phyloP scores from a whole-genome alignment of 495 filamentous ascomycete genomes.

The Penicillium daleae region DNA sequence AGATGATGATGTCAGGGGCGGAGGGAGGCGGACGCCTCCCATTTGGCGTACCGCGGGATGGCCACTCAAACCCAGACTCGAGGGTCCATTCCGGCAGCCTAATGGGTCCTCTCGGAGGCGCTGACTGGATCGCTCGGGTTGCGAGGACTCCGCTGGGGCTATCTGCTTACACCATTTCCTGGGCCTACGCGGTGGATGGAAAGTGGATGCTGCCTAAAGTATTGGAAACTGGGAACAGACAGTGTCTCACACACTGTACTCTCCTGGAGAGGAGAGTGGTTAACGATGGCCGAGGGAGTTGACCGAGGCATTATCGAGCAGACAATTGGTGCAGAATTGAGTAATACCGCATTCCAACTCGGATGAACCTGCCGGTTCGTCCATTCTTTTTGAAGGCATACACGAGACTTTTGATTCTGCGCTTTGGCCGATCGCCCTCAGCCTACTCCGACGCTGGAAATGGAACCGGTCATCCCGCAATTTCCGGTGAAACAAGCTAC shows the following conservation, averaged over 20 bases:
- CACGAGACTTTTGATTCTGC: neutral
- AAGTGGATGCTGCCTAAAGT: neutral
- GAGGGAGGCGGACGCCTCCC: conserved; percentile 7
- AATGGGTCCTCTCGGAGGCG: too few relatives aligned
- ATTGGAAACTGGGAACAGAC: neutral
- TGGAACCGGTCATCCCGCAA: neutral
- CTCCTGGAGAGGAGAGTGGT: neutral
- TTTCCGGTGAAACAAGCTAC: neutral
- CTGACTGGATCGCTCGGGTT: neutral
- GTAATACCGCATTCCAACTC: too few relatives aligned
- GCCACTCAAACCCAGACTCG: neutral
- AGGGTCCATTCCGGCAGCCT: neutral
- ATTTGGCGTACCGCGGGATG: conserved; percentile 9
- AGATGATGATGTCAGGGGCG: conserved; percentile 15
- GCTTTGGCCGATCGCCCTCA: neutral
- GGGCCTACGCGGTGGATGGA: neutral
- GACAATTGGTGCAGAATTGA: neutral
- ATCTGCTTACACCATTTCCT: neutral
- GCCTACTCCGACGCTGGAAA: neutral
- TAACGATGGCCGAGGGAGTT: neutral
- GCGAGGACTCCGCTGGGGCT: neutral
- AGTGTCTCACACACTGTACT: neutral
- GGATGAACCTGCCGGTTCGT: too few relatives aligned
- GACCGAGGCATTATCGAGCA: neutral
- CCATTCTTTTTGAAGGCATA: neutral